These are phyloP conservation scores for Botrytis porri DNA, from an alignment of 2,329 filamentous ascomycete species.

Conservation along the genomic window DNA sequence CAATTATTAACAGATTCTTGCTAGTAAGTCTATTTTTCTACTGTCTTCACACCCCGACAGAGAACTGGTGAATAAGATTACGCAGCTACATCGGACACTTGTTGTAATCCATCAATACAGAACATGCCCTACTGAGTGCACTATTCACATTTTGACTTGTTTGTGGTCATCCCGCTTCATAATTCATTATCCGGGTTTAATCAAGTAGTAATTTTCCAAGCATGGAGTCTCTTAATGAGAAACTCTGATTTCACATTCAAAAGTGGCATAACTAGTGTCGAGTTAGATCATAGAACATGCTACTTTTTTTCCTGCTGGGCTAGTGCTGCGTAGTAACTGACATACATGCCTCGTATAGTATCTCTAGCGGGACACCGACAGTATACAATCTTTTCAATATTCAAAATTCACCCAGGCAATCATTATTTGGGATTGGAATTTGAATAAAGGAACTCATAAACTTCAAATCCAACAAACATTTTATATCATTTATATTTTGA, in stretches of 20 bases:
- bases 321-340: not conserved
- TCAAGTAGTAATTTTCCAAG: not conserved
- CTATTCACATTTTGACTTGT: not conserved
- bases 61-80: not conserved
- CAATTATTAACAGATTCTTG: not conserved
- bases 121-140: not conserved
- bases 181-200: too few relatives aligned
- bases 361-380: not conserved
- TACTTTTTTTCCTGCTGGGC: not conserved
- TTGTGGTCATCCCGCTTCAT: not conserved
- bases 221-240: not conserved
- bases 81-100: not conserved
- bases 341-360: not conserved
- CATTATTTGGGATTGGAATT: not conserved
- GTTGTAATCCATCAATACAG: not conserved
- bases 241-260: not conserved
- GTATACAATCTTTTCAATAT: not conserved
- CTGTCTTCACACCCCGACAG: not conserved
- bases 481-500: not conserved
- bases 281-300: not conserved
- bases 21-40: constrained; percentile 4
- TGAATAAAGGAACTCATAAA: not conserved
- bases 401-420: not conserved
- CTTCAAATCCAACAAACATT: not conserved
- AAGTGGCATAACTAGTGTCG: not conserved